phyloP scores from a whole-genome alignment of 2,329 filamentous ascomycete species.

The Arthroderma sp. region DNA sequence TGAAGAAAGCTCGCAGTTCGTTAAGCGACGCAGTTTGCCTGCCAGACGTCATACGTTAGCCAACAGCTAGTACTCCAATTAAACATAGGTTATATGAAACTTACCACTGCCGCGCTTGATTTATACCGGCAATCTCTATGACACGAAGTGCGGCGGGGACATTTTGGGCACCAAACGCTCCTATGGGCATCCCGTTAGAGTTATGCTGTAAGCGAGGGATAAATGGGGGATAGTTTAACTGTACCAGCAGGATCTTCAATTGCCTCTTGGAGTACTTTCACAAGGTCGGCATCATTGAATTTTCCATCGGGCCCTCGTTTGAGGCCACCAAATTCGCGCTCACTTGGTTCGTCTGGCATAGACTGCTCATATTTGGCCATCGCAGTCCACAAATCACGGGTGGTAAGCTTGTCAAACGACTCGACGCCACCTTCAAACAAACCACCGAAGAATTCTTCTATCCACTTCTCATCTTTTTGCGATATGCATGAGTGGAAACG shows the following conservation, averaged over 20 bases:
- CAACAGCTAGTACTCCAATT: too few relatives aligned
- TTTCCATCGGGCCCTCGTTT: conserved; percentile 45
- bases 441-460: conserved; percentile 46
- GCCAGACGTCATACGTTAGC: too few relatives aligned
- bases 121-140: conserved; percentile 66
- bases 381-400: conserved; percentile 27
- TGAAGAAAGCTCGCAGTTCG: conserved; percentile 52
- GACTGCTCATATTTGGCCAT: conserved; percentile 44
- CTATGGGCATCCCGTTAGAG: conserved; percentile 13
- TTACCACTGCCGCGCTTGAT: conserved; percentile 59
- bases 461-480: conserved; percentile 58
- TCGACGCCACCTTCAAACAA: conserved; percentile 9
- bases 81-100: background rate
- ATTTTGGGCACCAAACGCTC: conserved; percentile 55
- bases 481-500: conserved; percentile 52
- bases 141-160: conserved; percentile 59
- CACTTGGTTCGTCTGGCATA: conserved; percentile 46
- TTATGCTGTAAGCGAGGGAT: too few relatives aligned
- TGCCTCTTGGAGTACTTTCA: conserved; percentile 46
- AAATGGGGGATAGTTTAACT: too few relatives aligned
- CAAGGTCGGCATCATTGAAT: conserved; percentile 57
- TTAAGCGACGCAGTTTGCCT: conserved; percentile 18
- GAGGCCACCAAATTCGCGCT: conserved; percentile 50
- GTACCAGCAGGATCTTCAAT: conserved; percentile 51
- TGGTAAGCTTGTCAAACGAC: conserved; percentile 15